Conservation (phyloP, 1,139 yeast genomes). For the Zhuliangozyma parablackwelliae region DNA sequence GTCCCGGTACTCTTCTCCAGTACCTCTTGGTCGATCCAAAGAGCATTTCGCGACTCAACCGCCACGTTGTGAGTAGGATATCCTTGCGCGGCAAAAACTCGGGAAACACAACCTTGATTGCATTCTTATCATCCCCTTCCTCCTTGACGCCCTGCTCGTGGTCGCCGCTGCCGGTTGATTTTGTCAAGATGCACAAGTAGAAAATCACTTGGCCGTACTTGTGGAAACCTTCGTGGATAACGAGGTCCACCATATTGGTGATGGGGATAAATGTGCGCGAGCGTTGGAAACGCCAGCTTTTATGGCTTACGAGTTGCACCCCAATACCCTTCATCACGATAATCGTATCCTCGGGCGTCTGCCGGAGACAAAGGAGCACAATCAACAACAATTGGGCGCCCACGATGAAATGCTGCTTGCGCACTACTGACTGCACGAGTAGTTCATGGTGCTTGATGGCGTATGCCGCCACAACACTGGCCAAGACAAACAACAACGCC, state of each 20-base stretch:
- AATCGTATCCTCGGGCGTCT: slow-evolving; percentile 29
- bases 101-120: slow-evolving; percentile 48
- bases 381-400: slow-evolving; percentile 1
- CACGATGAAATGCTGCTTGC: neutral
- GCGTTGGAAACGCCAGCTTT: slow-evolving; percentile 24
- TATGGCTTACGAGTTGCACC: slow-evolving; percentile 26
- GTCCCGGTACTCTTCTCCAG: slow-evolving; percentile 44
- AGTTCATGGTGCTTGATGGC: slow-evolving; percentile 1
- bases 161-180: slow-evolving; percentile 7
- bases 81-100: slow-evolving; percentile 43
- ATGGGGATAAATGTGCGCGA: slow-evolving; percentile 44
- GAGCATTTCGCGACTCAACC: slow-evolving; percentile 31
- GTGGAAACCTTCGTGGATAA: slow-evolving; percentile 65
- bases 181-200: slow-evolving; percentile 55
- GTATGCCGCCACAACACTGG: slow-evolving; percentile 2
- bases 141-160: slow-evolving; percentile 6
- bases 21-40: slow-evolving; percentile 34
- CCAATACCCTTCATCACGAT: slow-evolving; percentile 37
- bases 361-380: slow-evolving; percentile 14
- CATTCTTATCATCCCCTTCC: slow-evolving; percentile 19
- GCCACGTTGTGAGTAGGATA: slow-evolving; percentile 37
- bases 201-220: slow-evolving; percentile 58
- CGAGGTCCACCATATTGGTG: slow-evolving; percentile 51
- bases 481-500: slow-evolving; percentile 1
- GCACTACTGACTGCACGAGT: neutral